Evolutionary conservation across 164 flowering plant genomes (phyloP), one percentile per base, ranked within the genome.

Genomic region (Kalanchoe fedtschenkoi): DNA sequence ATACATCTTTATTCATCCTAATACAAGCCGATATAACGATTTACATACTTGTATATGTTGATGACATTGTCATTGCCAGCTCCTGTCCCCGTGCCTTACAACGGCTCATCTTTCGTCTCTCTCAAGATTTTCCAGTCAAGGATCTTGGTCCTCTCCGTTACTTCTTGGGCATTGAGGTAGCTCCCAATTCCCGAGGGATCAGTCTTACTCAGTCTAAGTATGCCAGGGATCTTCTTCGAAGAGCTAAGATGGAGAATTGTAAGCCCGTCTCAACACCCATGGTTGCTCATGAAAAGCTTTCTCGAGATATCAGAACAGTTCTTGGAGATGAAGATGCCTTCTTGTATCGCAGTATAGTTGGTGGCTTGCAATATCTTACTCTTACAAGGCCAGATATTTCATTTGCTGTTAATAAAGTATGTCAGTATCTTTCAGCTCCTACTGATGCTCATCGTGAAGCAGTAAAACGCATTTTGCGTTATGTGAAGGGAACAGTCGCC

Each of bases 21-120:
- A n/a, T n/a, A n/a, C n/a, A n/a, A n/a, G n/a, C 21, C 54, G 10
- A 6, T 0, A 1, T 37, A 1, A 38, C 28, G 19, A 39, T 38
- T 16, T 30, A 15, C 14, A 16, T 65, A 6, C 29, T 65, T 0
- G 16, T 65, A 0, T 65, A 65, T 57, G 62, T 65, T 3, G 67
- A 56, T 30, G 62, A 65, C 6, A 65, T 65, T 0, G 3, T 56
- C 5, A n/a, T 65, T 8, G 44, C 38, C 6, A 54, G 61, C 10
- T 39, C 34, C 21, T 11, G 15, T 19, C 0, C 10, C 4, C 24
- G 0, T 1, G 13, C 26, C 6, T 4, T 59, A 0, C 21, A 17
- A 14, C 3, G 10, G 1, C 28, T 34, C 0, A n/a, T 59, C 41
- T 11, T 2, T n/a, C 32, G 16, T 1, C 30, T 61, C 7, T 17